Evolutionary conservation across 1,284 basidiomycete species (phyloP), one percentile per base, ranked within the genome.

Genomic region (Vanrija pseudolonga): DNA sequence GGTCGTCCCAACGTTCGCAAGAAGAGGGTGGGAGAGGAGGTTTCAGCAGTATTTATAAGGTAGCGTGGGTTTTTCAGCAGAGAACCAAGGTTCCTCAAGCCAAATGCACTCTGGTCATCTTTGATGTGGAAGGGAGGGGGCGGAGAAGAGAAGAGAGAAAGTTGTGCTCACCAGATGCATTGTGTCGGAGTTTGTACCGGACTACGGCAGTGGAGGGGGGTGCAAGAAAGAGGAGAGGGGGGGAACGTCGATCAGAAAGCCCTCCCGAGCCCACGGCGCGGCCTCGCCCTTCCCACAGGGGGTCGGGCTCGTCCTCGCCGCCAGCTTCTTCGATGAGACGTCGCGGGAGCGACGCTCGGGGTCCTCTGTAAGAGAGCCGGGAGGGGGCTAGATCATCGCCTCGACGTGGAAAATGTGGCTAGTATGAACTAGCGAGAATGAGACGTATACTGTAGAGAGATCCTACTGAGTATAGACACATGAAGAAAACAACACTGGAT

Each of bases 31-130:
- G 22, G 18, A 50, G 53, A 42, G 43, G 41, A 38, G 51, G 51
- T 60, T 50, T 72, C 69, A 72, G 69, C 69, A 53, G 53, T 60
- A 56, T 52, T 54, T 63, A 57, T 68, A 71, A 74, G 72, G 72
- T 74, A 74, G 72, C 72, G 72, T 66, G 72, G 69, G 50, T 73
- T 74, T 74, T 74, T 74, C 72, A 73, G 71, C 72, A 74, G 57
- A 48, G 58, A 43, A 51, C 49, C n/a, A 23, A 40, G 20, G 61
- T 24, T 65, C 71, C 67, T 74, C 69, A 72, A 74, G 72, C 72
- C 72, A 74, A 74, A 74, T 74, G 72, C 72, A 74, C 72, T 74
- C 72, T 50, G 70, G 72, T 74, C 72, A 74, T 74, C 72, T 57
- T 43, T 38, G 23, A 55, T 41, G 58, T 39, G 49, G 40, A 38